Evolutionary conservation across 208 protist species (phyloP), one percentile per base, ranked within the genome.

Genomic region (Wallacemonas rigidus): DNA sequence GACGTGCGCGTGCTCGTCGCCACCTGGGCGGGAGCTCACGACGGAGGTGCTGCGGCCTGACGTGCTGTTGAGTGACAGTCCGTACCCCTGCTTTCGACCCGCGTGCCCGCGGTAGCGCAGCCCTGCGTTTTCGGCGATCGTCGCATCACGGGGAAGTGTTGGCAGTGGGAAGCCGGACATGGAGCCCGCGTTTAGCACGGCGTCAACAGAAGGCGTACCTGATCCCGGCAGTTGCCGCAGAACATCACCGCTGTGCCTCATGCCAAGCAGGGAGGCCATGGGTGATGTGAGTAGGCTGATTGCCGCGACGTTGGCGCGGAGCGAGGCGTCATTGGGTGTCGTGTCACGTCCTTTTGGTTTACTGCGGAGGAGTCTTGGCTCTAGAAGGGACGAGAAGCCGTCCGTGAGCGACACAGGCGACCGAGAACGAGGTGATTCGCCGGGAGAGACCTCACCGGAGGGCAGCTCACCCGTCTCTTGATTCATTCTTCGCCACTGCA

Each of bases 281-380:
- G 60, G 60, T 15, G 60, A 65, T 3, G 60, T 65, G 41, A 65
- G 60, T n/a, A 65, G 60, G 43, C 60, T 65, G 17, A 65, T 65
- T 38, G 60, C 60, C 11, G 50, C 40, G 9, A 65, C 60, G 60
- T 65, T 65, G 7, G 60, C 26, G 15, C 15, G 12, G 11, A 50
- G 4, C n/a, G 60, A 45, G 7, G 60, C 3, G 17, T 65, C 60
- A 4, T 48, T 38, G 7, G 60, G 43, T 6, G 45, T 14, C 41
- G 15, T 17, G 3, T 50, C 38, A 17, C 40, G 60, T 12, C 12
- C 14, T n/a, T 51, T 65, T 4, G 41, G 7, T 17, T 50, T 65
- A n/a, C n/a, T 17, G 8, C 3, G 4, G 40, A 35, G 12, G 8
- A 65, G 17, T 3, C 60, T 12, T 17, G 60, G 60, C 9, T 38